phyloP scores from a whole-genome alignment of 139 green algal genomes.

The Tetraselmis chui region DNA sequence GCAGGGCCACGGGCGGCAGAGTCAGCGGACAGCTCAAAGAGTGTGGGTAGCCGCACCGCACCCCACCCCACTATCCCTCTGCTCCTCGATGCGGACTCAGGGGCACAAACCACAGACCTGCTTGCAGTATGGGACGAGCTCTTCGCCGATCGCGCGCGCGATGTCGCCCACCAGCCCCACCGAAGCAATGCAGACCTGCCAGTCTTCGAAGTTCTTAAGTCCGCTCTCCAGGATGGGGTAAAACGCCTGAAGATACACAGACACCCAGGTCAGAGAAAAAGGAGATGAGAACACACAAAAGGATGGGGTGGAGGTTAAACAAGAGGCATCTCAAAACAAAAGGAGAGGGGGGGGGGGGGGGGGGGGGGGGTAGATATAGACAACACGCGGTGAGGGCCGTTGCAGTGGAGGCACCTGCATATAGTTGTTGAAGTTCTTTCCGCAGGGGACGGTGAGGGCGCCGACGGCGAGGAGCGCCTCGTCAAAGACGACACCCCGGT shows the following conservation, averaged over 20 bases:
- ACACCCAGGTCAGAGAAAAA: too few relatives aligned
- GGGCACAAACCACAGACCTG: constrained; percentile 31
- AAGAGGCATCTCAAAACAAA: too few relatives aligned
- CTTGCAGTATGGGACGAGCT: constrained; percentile 77
- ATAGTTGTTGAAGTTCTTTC: constrained; percentile 86
- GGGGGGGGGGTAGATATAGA: too few relatives aligned
- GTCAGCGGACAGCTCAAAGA: constrained; percentile 14
- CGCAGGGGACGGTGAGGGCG: constrained; percentile 71
- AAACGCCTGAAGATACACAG: too few relatives aligned
- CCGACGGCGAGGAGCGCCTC: constrained; percentile 92
- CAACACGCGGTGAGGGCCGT: too few relatives aligned
- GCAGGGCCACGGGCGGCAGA: neutral
- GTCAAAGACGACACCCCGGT: constrained; percentile 72
- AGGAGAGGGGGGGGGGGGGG: too few relatives aligned
- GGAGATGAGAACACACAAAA: too few relatives aligned
- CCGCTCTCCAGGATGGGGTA: constrained; percentile 75
- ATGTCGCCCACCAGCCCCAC: constrained; percentile 91
- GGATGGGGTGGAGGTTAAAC: too few relatives aligned
- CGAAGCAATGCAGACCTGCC: constrained; percentile 67
- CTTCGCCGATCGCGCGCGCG: constrained; percentile 68
- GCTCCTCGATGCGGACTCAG: neutral
- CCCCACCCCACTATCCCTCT: too few relatives aligned
- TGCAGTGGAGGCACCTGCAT: too few relatives aligned
- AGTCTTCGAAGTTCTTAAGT: constrained; percentile 80
- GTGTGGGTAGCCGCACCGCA: neutral